Evolutionary conservation across 331 rosid genomes (phyloP).

Genomic region (Quercus lobata): DNA sequence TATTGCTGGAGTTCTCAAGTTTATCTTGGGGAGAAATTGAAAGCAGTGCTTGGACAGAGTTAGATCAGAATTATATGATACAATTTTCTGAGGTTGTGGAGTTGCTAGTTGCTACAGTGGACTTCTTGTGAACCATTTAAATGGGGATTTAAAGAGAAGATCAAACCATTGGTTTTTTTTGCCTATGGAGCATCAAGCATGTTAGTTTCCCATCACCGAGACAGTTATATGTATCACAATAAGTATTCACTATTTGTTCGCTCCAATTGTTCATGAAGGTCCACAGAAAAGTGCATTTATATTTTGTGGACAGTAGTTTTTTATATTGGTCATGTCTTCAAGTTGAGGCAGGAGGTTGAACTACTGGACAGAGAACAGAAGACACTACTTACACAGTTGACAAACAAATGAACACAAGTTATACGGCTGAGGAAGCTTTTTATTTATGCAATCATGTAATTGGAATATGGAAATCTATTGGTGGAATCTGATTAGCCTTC

Average conservation of each 20-base stretch:
- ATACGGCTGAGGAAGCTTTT: not conserved
- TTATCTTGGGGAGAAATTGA: slow-evolving; percentile 18
- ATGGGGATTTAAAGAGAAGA: slow-evolving; percentile 19
- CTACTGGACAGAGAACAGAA: slow-evolving; percentile 8
- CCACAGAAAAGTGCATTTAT: slow-evolving; percentile 2
- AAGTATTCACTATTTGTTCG: not conserved
- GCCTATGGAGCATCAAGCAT: no score
- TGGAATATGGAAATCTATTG: slow-evolving; percentile 2
- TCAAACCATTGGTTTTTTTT: not conserved
- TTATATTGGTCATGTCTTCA: slow-evolving; percentile 8
- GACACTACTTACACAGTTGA: slow-evolving; percentile 5
- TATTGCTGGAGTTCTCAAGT: slow-evolving; percentile 7
- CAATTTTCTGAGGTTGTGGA: slow-evolving; percentile 4
- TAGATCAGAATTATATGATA: slow-evolving; percentile 16
- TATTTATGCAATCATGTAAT: not conserved
- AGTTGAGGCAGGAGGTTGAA: slow-evolving; percentile 18
- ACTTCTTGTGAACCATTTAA: slow-evolving; percentile 8
- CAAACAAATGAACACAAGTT: slow-evolving; percentile 8
- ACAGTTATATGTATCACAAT: no score
- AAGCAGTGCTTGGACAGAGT: slow-evolving; percentile 17
- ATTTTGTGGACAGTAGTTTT: not conserved
- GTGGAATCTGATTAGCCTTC: slow-evolving; percentile 14
- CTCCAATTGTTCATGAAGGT: slow-evolving; percentile 9
- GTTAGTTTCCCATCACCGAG: not conserved
- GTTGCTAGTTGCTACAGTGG: slow-evolving; percentile 10